Evolutionary conservation across 2,329 filamentous ascomycete genomes (phyloP).

Genomic region (Microascus cirrosus): DNA sequence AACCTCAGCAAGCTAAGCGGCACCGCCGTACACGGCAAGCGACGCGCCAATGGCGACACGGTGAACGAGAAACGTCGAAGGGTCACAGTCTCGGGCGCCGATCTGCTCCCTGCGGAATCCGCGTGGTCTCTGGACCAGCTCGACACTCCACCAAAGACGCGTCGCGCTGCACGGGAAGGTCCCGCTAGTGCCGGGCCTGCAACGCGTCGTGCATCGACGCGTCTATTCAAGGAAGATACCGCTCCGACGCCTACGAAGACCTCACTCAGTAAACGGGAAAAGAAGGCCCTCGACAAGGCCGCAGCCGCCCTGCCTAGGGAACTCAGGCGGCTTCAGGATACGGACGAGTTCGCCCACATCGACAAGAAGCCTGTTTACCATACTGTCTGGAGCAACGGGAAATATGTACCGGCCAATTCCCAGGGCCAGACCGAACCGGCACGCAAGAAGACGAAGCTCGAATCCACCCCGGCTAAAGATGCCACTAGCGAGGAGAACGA

Average conservation of each 20-base stretch:
- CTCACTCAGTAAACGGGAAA: conserved; percentile 49
- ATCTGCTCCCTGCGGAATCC: conserved; percentile 10
- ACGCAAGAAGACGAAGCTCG: conserved; percentile 20
- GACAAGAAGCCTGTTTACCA: conserved; percentile 46
- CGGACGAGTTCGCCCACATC: conserved; percentile 49
- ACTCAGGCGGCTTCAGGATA: conserved; percentile 46
- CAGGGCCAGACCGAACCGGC: conserved; percentile 22
- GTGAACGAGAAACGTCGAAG: conserved; percentile 14
- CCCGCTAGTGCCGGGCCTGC: background rate
- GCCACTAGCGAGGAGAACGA: conserved; percentile 18
- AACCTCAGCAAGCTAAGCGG: conserved; percentile 54
- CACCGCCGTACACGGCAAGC: conserved; percentile 48
- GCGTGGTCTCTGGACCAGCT: conserved; percentile 28
- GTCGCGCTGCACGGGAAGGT: background rate
- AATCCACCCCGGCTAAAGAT: conserved; percentile 10
- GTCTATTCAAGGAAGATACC: background rate
- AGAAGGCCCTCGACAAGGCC: conserved; percentile 39
- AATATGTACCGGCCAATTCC: conserved; percentile 39
- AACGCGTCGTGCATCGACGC: background rate
- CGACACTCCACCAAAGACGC: conserved; percentile 11
- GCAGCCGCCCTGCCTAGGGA: conserved; percentile 42
- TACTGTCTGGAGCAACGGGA: conserved; percentile 56
- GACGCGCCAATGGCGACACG: conserved; percentile 38
- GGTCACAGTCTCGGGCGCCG: conserved; percentile 9
- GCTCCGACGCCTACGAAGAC: conserved; percentile 22